These are phyloP conservation scores for Cladophialophora bantiana DNA, from an alignment of 2,329 filamentous ascomycete genomes.

Conservation along the genomic window DNA sequence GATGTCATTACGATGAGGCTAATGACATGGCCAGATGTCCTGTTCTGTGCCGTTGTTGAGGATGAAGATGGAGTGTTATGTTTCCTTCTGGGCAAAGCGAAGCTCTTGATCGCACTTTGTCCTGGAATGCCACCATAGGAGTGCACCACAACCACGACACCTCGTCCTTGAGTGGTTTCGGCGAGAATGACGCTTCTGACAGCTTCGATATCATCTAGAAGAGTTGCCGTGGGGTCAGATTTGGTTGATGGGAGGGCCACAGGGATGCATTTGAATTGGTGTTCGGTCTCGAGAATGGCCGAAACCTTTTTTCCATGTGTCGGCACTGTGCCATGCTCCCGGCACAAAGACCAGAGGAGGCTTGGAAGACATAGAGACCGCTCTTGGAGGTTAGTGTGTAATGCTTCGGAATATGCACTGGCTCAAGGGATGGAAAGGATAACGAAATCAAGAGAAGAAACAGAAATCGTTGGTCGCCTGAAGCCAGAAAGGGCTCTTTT, in stretches of 20 bases:
- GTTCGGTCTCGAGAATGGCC: slow-evolving; percentile 45
- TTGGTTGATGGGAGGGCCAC: slow-evolving; percentile 52
- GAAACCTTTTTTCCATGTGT: slow-evolving; percentile 49
- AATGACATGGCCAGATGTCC: slow-evolving; percentile 49
- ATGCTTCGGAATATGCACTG: not conserved
- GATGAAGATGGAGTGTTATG: slow-evolving; percentile 17
- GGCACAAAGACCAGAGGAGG: slow-evolving; percentile 56
- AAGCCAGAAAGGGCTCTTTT: not conserved
- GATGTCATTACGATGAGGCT: slow-evolving; percentile 56
- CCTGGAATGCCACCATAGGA: slow-evolving; percentile 60
- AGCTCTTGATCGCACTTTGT: slow-evolving; percentile 55
- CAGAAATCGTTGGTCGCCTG: not conserved
- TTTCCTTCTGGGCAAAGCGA: slow-evolving; percentile 43
- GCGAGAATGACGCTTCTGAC: slow-evolving; percentile 47
- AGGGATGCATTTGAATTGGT: slow-evolving; percentile 45
- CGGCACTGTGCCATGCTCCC: slow-evolving; percentile 57
- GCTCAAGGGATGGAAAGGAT: not conserved
- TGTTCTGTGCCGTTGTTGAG: slow-evolving; percentile 11
- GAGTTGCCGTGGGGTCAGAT: slow-evolving; percentile 47
- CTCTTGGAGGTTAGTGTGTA: not conserved
- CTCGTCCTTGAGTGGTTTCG: slow-evolving; percentile 48
- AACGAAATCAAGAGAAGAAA: not conserved
- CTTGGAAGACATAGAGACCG: slow-evolving; percentile 9
- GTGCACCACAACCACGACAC: slow-evolving; percentile 59
- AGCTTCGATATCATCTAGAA: slow-evolving; percentile 53